These are phyloP conservation scores for Trypanosoma conorhini DNA, from an alignment of 208 protist species.

Conservation along the genomic window DNA sequence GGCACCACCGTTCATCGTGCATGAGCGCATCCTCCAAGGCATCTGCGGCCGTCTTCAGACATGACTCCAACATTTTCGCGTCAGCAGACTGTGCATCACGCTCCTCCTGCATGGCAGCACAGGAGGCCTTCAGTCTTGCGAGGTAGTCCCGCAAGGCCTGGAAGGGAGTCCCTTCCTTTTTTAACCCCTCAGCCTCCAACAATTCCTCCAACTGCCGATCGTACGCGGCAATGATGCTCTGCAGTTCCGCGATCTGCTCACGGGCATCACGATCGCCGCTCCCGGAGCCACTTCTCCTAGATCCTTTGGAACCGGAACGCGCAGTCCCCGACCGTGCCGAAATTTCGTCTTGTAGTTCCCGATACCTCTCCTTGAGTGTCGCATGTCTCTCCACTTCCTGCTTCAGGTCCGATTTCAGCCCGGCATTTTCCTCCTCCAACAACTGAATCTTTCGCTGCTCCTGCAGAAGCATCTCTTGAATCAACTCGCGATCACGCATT, in stretches of 20 bases:
- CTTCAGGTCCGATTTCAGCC: constrained; percentile 5
- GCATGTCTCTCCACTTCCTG: constrained; percentile 4
- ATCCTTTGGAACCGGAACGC: constrained; percentile 5
- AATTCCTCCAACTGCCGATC: constrained; percentile 20
- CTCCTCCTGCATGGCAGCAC: constrained; percentile 13
- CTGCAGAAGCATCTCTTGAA: constrained; percentile 21
- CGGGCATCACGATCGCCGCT: not conserved
- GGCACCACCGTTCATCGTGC: constrained; percentile 40
- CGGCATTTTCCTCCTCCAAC: constrained; percentile 6
- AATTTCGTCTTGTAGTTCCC: constrained; percentile 18
- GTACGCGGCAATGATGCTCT: constrained; percentile 5
- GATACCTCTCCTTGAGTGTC: constrained; percentile 14
- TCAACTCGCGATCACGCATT: constrained; percentile 21
- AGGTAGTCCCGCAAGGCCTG: constrained; percentile 8
- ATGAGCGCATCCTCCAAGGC: constrained; percentile 31
- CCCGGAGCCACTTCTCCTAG: not conserved
- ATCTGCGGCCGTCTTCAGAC: constrained; percentile 29
- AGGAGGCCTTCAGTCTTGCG: not conserved
- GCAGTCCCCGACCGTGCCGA: not conserved
- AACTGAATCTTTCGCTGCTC: constrained; percentile 12
- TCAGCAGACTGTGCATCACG: constrained; percentile 29
- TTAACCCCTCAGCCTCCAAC: constrained; percentile 15
- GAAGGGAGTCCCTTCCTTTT: not conserved
- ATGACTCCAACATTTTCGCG: constrained; percentile 32
- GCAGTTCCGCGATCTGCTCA: not conserved